Base-by-base conservation (phyloP, 2,329 filamentous ascomycete species). In the Ophiosphaerella korrae region DNA sequence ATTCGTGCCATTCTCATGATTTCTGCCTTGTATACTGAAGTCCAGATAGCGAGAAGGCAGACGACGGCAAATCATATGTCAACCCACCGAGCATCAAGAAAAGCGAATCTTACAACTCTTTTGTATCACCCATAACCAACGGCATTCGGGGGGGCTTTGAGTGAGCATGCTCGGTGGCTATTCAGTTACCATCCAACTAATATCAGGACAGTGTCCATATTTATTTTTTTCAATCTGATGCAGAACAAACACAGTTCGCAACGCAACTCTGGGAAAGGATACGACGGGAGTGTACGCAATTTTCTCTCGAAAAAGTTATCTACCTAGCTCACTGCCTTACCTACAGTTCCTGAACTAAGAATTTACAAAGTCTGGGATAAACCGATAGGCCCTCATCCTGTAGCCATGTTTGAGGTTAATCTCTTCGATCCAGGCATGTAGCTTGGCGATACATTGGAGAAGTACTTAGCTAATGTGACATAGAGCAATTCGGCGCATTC, bases 371-470 rank as follows among this genome's bases (percentile, higher is more conserved):
- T 96, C 58, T 95, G 85, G 83, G 88, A 94, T 58, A 74, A 77
- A 12, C 90, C 92, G 0, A 74, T 96, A 24, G 92, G 92, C 0
- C 92, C 92, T 0, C 92, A 96, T 71, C 87, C 88, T 0, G 74
- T 91, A 0, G 88, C 86, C 45, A 96, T 96, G 91, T 96, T 96
- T 64, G 92, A 97, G 74, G 90, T 96, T 39, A 95, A 95, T 62
- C 39, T 96, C 16, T 90, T 93, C 71, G 91, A 87, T 0, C 92
- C 92, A 0, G 70, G 71, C 71, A 32, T 12, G 46, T 33, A 7
- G 2, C 6, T 5, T 13, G 26, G 7, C 12, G 7, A 14, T 2
- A 14, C 29, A 7, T 3, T 21, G 5, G 21, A 7, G 38, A n/a
- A 12, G 7, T 7, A 26, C 11, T 36, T 21, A 32, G 7, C 39